A percentile compares a stretch with the other conserved stretches of the same genome.
phyloP scores from a whole-genome alignment of 1,284 basidiomycete species.

The Cryptococcus sp. region DNA sequence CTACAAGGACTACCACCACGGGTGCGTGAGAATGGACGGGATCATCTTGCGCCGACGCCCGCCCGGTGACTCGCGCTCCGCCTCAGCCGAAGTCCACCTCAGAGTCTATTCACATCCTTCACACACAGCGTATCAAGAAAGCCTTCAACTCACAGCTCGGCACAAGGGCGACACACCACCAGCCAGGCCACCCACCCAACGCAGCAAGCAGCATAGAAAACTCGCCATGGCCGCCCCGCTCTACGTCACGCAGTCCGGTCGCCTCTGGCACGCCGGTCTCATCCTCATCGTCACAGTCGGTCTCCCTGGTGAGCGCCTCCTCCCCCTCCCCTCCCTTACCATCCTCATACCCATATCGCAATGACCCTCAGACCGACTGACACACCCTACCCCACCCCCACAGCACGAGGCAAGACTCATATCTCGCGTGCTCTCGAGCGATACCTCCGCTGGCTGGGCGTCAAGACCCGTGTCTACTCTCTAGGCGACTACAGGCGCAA shows the following conservation, averaged over 20 bases:
- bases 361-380: background rate
- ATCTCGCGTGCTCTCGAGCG: constrained; percentile 92
- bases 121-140: too few species aligned
- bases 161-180: too few species aligned
- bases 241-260: constrained; percentile 67
- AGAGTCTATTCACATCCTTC: too few species aligned
- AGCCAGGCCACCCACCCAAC: too few species aligned
- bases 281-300: constrained; percentile 90
- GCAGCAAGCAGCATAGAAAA: background rate
- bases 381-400: background rate
- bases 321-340: background rate
- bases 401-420: constrained; percentile 90
- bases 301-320: constrained; percentile 63
- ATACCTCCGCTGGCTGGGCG: constrained; percentile 95
- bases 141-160: too few species aligned
- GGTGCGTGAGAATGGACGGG: too few species aligned
- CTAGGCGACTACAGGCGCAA: constrained; percentile 92
- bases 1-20: too few species aligned
- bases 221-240: constrained; percentile 73
- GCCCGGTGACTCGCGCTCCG: too few species aligned
- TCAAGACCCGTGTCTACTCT: constrained; percentile 91
- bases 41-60: too few species aligned
- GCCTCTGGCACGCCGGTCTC: constrained; percentile 91
- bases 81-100: too few species aligned
- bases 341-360: background rate